Evolutionary conservation across 495 filamentous ascomycete species (phyloP), one percentile per base, ranked within the genome.

Genomic region (Penicillium waksmanii): DNA sequence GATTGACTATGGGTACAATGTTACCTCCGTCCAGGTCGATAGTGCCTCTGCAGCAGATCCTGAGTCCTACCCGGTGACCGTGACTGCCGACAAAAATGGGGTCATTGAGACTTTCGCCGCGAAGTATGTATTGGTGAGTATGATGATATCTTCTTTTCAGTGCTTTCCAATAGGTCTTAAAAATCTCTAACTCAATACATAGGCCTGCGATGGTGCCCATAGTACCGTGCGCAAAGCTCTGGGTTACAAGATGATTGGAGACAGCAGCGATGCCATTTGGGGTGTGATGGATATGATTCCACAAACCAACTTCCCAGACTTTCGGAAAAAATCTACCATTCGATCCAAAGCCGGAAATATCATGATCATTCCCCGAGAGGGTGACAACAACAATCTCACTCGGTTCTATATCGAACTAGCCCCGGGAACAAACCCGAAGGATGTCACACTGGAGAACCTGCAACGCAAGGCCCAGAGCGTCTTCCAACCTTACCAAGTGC

Each of bases 241-340:
- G 19, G 88, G 88, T 3, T 85, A 84, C 67, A 78, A 80, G 40
- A 88, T 96, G 86, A 62, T 88, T 3, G 91, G 91, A 17, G 90
- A 96, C 66, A 87, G 80, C 63, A 87, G 78, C 34, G 89, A 94
- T 69, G 79, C 86, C 33, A 82, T 89, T 48, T 91, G 87, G 87
- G 92, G 92, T 58, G 92, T 96, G 13, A 89, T 95, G 86, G 92
- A 96, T 59, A 80, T 91, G 58, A 83, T 89, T 34, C 87, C 89
- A 5, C 78, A 75, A 5, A 94, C 92, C 1, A 73, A 87, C 64
- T 96, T 94, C 73, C 92, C 91, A 5, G 90, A 96, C 86, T 85
- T 95, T 83, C 78, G 88, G 50, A 85, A 82, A 69, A 80, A 85
- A 55, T 85, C 86, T 57, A 94, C 89, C 1, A 84, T 87, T 55